These are phyloP conservation scores for Crithidia expoeki DNA, from an alignment of 208 protist species.

Conservation along the genomic window DNA sequence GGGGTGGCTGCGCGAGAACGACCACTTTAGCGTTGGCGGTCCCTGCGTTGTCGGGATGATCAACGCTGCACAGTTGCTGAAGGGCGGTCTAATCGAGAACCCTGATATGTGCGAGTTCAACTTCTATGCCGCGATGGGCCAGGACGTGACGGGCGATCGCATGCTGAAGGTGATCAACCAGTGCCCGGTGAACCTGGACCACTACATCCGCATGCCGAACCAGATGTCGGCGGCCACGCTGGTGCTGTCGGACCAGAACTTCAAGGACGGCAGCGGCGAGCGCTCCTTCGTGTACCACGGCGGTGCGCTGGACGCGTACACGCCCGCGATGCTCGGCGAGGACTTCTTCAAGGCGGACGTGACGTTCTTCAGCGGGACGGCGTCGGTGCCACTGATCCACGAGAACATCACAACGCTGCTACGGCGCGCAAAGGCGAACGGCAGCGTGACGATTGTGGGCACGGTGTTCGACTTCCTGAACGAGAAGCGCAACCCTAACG, in stretches of 20 bases:
- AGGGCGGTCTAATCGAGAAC: constrained; percentile 10
- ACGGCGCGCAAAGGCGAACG: constrained; percentile 29
- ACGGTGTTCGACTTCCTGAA: constrained; percentile 36
- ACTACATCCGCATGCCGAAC: constrained; percentile 13
- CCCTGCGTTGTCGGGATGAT: constrained; percentile 40
- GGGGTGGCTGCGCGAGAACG: constrained; percentile 36
- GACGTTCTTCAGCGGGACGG: constrained; percentile 36
- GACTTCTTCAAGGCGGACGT: constrained; percentile 42
- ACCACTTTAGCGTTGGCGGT: constrained; percentile 35
- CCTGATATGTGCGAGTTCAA: constrained; percentile 30
- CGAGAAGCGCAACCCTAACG: constrained; percentile 25
- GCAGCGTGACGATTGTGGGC: constrained; percentile 30
- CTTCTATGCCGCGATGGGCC: constrained; percentile 36
- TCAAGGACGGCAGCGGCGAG: constrained; percentile 39
- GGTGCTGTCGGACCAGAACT: constrained; percentile 35
- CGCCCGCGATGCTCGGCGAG: constrained; percentile 28
- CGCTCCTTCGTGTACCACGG: constrained; percentile 36
- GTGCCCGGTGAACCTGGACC: constrained; percentile 20
- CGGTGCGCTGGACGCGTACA: constrained; percentile 22
- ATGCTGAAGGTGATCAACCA: constrained; percentile 30
- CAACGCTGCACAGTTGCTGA: constrained; percentile 43
- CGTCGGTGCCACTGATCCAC: constrained; percentile 33
- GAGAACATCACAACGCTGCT: constrained; percentile 31
- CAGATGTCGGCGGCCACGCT: constrained; percentile 31
- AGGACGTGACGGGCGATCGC: constrained; percentile 26